These are phyloP conservation scores for Gynostemma pentaphyllum DNA, from an alignment of 306 rosid species.

Conservation along the genomic window DNA sequence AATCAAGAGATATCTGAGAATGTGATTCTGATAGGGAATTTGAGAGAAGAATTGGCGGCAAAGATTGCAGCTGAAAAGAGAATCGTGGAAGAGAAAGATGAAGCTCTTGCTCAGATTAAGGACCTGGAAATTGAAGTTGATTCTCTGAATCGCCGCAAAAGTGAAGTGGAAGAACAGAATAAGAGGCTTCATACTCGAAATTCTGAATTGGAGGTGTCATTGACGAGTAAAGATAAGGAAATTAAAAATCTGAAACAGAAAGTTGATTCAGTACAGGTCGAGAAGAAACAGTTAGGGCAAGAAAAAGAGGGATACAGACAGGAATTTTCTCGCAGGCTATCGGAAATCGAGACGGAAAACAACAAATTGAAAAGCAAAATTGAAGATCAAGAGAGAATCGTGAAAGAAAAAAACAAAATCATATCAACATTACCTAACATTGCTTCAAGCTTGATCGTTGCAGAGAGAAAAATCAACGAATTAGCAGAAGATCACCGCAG, in stretches of 20 bases:
- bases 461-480: constrained; percentile 54
- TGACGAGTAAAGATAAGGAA: constrained; percentile 12
- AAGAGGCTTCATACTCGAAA: constrained; percentile 26
- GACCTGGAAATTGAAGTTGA: constrained; percentile 36
- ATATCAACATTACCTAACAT: constrained; percentile 13
- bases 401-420: constrained; percentile 24
- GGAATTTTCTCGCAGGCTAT: constrained; percentile 20
- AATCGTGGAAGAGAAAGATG: constrained; percentile 24
- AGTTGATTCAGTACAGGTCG: constrained; percentile 25
- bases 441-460: constrained; percentile 11
- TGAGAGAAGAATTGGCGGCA: constrained; percentile 28
- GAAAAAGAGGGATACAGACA: constrained; percentile 23
- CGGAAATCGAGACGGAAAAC: constrained; percentile 19
- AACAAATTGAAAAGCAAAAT: constrained; percentile 23
- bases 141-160: constrained; percentile 14
- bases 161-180: constrained; percentile 27
- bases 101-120: constrained; percentile 17
- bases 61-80: constrained; percentile 13
- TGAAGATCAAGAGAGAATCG: constrained; percentile 26
- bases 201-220: constrained; percentile 18
- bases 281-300: constrained; percentile 33
- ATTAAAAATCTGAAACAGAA: constrained; percentile 23
- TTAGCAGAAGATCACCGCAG: constrained; percentile 29
- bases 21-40: constrained; percentile 13
- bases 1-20: constrained; percentile 15